phyloP scores from a whole-genome alignment of 2,329 filamentous ascomycete genomes.

The Orbilia ellipsospora region DNA sequence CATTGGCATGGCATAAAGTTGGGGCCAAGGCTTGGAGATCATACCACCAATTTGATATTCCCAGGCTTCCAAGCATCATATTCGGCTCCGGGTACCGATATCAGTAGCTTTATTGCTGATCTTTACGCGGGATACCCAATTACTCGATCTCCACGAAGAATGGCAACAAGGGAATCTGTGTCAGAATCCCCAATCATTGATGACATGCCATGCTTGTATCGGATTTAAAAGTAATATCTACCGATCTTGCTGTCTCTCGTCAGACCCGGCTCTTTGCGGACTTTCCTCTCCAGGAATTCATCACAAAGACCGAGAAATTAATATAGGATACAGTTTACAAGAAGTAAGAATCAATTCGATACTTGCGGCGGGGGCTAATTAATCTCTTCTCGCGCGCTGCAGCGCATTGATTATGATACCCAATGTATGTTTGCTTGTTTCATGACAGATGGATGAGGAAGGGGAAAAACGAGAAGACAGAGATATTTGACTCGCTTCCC shows the following conservation, averaged over 20 bases:
- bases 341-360: not conserved
- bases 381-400: not conserved
- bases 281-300: constrained; percentile 13
- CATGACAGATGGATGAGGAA: not conserved
- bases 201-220: constrained; percentile 6
- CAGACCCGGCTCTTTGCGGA: constrained; percentile 23
- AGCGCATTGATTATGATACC: constrained; percentile 4
- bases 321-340: not conserved
- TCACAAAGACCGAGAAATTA: not conserved
- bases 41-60: no score
- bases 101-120: constrained; percentile 28
- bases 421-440: constrained; percentile 47
- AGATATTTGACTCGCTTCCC: constrained; percentile 12
- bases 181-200: not conserved
- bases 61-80: not conserved
- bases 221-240: constrained; percentile 22
- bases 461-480: no score
- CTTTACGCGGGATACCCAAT: constrained; percentile 26
- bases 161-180: not conserved
- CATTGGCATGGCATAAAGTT: constrained; percentile 15
- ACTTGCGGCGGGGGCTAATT: not conserved
- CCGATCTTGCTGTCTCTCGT: not conserved
- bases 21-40: no score
- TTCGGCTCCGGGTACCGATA: constrained; percentile 43
- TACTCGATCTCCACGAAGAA: not conserved